Conservation (phyloP, 768 basidiomycete genomes). For the Psilocybe azurescens region DNA sequence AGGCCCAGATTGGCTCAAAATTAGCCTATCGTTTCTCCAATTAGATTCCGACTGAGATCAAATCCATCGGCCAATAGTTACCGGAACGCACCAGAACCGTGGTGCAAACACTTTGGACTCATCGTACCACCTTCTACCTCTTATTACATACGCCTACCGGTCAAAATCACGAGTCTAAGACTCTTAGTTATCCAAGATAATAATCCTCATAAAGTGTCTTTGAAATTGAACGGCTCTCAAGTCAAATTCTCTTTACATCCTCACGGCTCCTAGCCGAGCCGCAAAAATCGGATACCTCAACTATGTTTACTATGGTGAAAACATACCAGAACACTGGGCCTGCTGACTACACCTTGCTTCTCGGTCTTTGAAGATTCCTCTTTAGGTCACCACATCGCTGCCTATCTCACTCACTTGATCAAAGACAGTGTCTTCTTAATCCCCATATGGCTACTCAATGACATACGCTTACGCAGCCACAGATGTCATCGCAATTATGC, state of each 20-base stretch:
- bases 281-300: constrained; percentile 16
- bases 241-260: neutral
- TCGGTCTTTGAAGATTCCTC: constrained; percentile 18
- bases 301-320: constrained; percentile 7
- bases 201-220: neutral
- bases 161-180: neutral
- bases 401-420: constrained; percentile 15
- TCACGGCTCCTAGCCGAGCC: constrained; percentile 1
- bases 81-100: constrained; percentile 4
- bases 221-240: neutral
- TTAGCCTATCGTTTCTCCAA: constrained; percentile 19
- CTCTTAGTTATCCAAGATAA: neutral
- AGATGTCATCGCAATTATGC: neutral
- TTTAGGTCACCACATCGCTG: constrained; percentile 15
- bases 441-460: neutral
- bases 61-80: constrained; percentile 16
- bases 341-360: constrained; percentile 1
- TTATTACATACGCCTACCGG: neutral
- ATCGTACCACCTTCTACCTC: neutral
- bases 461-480: neutral
- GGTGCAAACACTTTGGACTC: neutral
- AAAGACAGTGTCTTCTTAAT: neutral
- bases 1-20: constrained; percentile 22
- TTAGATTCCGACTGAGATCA: constrained; percentile 21
- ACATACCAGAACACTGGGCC: constrained; percentile 10